phyloP scores from a whole-genome alignment of 1,284 basidiomycete genomes.

The Takashimella koratensis region DNA sequence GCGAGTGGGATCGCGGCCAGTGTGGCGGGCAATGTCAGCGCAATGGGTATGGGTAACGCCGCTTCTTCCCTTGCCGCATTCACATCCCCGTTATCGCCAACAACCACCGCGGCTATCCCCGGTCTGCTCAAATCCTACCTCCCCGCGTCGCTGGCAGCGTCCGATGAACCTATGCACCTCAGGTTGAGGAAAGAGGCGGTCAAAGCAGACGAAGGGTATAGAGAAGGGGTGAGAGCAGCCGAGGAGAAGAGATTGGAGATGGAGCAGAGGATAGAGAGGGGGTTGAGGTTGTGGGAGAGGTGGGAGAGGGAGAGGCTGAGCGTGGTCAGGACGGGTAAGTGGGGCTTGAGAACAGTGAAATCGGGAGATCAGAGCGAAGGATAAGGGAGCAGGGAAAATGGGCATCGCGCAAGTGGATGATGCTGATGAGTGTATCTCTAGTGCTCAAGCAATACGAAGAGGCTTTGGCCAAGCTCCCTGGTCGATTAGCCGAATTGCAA shows the following conservation, averaged over 20 bases:
- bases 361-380: constrained; percentile 64
- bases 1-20: not conserved
- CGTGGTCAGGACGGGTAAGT: constrained; percentile 72
- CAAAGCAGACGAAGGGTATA: constrained; percentile 70
- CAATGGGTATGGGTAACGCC: not conserved
- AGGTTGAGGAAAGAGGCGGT: constrained; percentile 70
- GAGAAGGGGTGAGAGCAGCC: constrained; percentile 59
- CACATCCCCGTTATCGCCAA: constrained; percentile 23
- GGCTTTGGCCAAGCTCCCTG: constrained; percentile 65
- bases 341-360: constrained; percentile 53
- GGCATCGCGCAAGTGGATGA: constrained; percentile 77
- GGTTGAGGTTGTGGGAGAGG: constrained; percentile 69
- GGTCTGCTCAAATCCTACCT: constrained; percentile 35
- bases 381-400: constrained; percentile 70
- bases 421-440: constrained; percentile 74
- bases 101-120: constrained; percentile 15
- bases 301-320: constrained; percentile 80
- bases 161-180: constrained; percentile 62
- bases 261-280: constrained; percentile 79
- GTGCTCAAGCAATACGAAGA: constrained; percentile 80
- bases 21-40: not conserved
- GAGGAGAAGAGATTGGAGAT: constrained; percentile 74
- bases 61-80: constrained; percentile 8
- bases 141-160: constrained; percentile 28
- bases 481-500: constrained; percentile 60